Evolutionary conservation across 257 asterid species (phyloP), one percentile per base, ranked within the genome.

Genomic region (Galeopsis tetrahit): DNA sequence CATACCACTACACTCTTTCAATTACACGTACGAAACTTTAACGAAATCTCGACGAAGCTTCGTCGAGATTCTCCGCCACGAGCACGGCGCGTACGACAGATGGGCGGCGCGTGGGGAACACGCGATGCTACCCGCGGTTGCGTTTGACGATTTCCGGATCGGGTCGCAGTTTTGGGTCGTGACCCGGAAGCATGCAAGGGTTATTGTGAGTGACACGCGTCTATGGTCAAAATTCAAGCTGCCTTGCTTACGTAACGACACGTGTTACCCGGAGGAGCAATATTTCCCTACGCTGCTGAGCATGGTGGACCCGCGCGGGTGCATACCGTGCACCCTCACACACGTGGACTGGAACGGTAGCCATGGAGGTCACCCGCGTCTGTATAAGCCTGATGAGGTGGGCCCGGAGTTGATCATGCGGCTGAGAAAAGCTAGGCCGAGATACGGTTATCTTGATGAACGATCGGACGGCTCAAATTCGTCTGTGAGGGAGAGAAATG

Each of bases 221-320:
- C 38, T 87, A 1, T 91, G 97, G 97, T 78, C 90, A 8, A 91
- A 91, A 79, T 89, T 91, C 72, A 82, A 72, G 85, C 79, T 80
- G 0, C 89, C 89, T 14, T 91, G 97, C 79, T 7, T 87, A 32
- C 55, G 5, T 11, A 71, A 59, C 1, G 79, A 63, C 85, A 76
- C 87, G 90, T 91, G 97, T 85, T 91, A 83, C 61, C 97, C 97
- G 0, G 97, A 91, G 78, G 97, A 91, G 88, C 95, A 91, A 10
- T 91, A 91, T 5, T 91, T 91, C 74, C 80, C 97, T 9, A 91
- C 96, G 64, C 76, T 91, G 66, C 73, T 91, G 68, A 82, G 73
- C 75, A 85, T 73, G 92, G 88, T 83, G 81, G 97, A 91, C 84
- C 86, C 85, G 69, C 83, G 73, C 4, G 95, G 96, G 32, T 86